Percentiles rank a stretch among this genome's conserved stretches.
Conservation (phyloP, 495 filamentous ascomycete species). For the Xylaria bambusicola region DNA sequence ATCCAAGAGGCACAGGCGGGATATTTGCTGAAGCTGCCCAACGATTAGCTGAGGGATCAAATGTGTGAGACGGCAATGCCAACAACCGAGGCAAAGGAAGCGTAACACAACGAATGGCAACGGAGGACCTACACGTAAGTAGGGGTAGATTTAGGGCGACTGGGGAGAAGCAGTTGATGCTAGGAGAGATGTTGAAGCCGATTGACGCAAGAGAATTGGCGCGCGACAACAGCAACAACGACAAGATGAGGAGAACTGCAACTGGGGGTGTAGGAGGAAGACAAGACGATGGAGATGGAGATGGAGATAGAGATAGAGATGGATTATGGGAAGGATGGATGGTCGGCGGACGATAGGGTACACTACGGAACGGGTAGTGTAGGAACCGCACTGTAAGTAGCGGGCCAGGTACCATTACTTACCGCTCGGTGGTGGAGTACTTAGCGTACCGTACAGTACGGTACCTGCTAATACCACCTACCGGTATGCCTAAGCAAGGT, state of each 20-base stretch:
- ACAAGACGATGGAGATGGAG: background rate
- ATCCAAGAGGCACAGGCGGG: background rate
- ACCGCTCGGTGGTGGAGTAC: no score
- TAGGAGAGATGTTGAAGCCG: background rate
- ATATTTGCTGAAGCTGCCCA: no score
- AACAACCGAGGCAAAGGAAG: background rate
- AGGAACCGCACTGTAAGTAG: no score
- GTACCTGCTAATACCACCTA: no score
- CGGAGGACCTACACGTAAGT: background rate
- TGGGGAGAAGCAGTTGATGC: background rate
- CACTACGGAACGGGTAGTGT: background rate
- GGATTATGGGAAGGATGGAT: no score
- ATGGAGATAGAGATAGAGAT: no score
- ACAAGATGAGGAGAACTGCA: slow-evolving; percentile 8
- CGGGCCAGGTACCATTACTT: no score
- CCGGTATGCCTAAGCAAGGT: no score
- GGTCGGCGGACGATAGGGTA: background rate
- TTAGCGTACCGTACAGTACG: no score
- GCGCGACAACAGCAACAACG: background rate
- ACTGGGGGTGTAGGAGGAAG: background rate
- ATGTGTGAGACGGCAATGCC: background rate
- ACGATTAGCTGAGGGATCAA: no score
- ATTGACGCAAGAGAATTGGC: slow-evolving; percentile 2
- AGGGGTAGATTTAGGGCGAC: background rate
- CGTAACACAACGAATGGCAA: background rate